Evolutionary conservation across 73 alveolate genomes (phyloP).

Genomic region (Effrenium voratum): DNA sequence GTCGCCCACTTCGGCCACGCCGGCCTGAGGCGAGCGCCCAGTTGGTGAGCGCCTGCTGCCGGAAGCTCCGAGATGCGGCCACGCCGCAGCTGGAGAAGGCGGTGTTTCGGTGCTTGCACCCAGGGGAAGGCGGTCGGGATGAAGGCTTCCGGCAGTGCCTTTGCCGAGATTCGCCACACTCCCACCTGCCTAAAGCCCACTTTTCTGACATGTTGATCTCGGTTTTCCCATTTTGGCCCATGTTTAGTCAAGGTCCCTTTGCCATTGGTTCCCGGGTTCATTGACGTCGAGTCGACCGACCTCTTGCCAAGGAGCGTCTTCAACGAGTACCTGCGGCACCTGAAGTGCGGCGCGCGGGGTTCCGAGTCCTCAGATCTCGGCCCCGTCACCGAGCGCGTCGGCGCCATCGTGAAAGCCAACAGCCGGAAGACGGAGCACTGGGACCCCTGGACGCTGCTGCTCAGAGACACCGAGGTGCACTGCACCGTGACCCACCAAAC

Average conservation of each 20-base stretch:
- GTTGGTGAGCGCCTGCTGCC: slow-evolving; percentile 3
- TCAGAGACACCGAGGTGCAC: no score
- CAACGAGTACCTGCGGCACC: background rate
- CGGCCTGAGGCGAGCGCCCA: background rate
- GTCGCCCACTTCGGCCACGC: no score
- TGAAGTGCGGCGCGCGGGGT: background rate
- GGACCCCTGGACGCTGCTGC: slow-evolving; percentile 43
- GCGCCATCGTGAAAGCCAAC: slow-evolving; percentile 36
- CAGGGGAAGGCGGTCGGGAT: background rate
- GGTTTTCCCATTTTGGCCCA: no score
- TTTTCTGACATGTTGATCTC: no score
- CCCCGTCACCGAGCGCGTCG: background rate
- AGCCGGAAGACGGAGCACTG: slow-evolving; percentile 62
- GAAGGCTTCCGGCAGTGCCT: background rate
- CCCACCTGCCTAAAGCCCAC: no score
- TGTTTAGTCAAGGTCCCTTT: no score
- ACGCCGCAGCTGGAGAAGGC: background rate
- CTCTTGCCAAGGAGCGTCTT: background rate
- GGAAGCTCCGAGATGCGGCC: background rate
- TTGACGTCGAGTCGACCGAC: no score
- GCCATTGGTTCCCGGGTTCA: no score
- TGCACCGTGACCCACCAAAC: no score
- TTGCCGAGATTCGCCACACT: no score
- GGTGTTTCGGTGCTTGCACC: slow-evolving; percentile 16
- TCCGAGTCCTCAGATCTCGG: background rate